Evolutionary conservation across 306 rosid species (phyloP), one percentile per base, ranked within the genome.

Genomic region (Gastrolobium villosum): DNA sequence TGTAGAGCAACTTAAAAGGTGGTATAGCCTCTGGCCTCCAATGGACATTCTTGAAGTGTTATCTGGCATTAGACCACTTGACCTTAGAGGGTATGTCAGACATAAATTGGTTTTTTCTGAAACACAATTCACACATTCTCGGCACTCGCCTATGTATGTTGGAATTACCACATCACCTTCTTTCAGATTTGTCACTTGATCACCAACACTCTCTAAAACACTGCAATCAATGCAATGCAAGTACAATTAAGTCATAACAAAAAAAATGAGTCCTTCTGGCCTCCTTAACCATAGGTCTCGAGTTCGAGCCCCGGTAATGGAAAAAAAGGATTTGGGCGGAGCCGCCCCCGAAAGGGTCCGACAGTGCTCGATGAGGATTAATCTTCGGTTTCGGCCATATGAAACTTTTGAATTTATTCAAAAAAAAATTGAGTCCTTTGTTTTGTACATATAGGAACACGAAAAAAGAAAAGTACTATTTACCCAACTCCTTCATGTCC

Each of bases 401-500:
- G n/a, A n/a, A n/a, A n/a, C n/a, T n/a, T n/a, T n/a, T n/a, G n/a
- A n/a, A n/a, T n/a, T n/a, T n/a, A n/a, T n/a, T n/a, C n/a, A n/a
- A n/a, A n/a, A n/a, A n/a, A n/a, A n/a, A n/a, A n/a, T n/a, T 45
- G 2, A 45, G n/a, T 10, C 13, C 10, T 45, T 2, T 8, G 9
- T 9, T 26, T 55, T 5, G 4, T 30, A 3, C 4, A 4, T 4
- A 8, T 7, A 3, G 13, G 5, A 9, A 28, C 37, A 56, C 2
- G 15, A 30, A 13, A 31, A 34, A 26, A 34, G 26, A 60, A 32
- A 66, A 43, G 43, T 13, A 1, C 30, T 53, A 11, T 15, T 26
- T 53, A 87, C 93, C 94, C 91, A 28, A 89, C 85, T 46, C 94
- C 94, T 79, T 89, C 94, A 13, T 87, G 93, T 5, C 91, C 91